Percentiles rank a stretch among this genome's conserved stretches.
Evolutionary conservation across 257 asterid genomes (phyloP).

Genomic region (Solanum pennellii): DNA sequence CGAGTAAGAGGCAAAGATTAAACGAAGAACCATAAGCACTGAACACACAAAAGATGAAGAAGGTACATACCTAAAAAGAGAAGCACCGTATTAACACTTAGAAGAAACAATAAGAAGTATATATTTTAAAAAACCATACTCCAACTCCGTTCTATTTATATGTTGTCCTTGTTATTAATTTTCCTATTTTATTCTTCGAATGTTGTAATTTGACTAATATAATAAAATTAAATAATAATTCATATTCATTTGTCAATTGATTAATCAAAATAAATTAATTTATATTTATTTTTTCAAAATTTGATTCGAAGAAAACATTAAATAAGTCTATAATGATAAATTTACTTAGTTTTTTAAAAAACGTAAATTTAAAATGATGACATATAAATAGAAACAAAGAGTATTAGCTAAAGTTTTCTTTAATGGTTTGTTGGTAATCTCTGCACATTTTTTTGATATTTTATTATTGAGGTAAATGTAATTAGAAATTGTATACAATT

Average conservation of each 20-base stretch:
- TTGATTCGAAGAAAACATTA: no score
- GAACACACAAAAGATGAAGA: background rate
- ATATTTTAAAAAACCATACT: no score
- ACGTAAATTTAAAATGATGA: no score
- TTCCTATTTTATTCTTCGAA: no score
- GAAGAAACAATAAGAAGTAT: background rate
- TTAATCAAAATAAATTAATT: no score
- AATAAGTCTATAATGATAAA: no score
- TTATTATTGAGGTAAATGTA: background rate
- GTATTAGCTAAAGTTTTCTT: no score
- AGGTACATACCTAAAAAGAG: background rate
- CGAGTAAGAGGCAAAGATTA: background rate
- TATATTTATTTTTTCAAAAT: no score
- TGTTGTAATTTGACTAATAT: no score
- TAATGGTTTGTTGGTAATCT: background rate
- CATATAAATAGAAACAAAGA: rapidly evolving
- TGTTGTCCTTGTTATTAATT: background rate
- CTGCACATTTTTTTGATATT: background rate
- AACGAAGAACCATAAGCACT: background rate
- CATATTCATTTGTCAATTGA: rapidly evolving
- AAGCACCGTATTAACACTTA: background rate
- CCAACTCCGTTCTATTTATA: no score
- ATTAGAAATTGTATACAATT: background rate
- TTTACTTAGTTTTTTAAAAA: no score
- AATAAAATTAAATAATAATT: no score